phyloP scores from a whole-genome alignment of 345 rosid genomes.

The Erodium maritimum region DNA sequence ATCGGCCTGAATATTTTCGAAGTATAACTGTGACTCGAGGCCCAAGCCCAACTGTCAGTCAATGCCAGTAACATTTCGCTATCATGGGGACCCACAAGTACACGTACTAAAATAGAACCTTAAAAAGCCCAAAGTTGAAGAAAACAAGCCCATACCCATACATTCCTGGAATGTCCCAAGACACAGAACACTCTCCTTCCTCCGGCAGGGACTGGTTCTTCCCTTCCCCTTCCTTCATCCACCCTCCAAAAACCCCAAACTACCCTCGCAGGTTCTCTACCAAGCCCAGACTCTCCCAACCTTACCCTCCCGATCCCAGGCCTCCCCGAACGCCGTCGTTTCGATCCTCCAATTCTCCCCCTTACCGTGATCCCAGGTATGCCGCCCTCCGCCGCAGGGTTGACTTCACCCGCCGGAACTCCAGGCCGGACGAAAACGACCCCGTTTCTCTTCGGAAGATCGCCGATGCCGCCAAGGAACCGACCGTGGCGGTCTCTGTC shows the following conservation, averaged over 20 bases:
- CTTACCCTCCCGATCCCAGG: slow-evolving; percentile 10
- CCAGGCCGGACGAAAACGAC: slow-evolving; percentile 8
- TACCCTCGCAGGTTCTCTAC: slow-evolving; percentile 34
- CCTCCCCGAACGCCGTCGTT: slow-evolving; percentile 14
- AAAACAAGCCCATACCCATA: neutral
- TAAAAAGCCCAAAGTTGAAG: neutral
- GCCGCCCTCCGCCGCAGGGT: slow-evolving; percentile 26
- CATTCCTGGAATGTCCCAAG: slow-evolving; percentile 25
- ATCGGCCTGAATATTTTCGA: neutral
- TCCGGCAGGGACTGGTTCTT: slow-evolving; percentile 53
- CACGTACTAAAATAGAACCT: neutral
- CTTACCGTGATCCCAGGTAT: slow-evolving; percentile 14
- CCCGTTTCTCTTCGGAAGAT: slow-evolving; percentile 10
- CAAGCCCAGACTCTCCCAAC: slow-evolving; percentile 16
- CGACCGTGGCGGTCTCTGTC: neutral
- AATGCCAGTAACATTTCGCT: neutral
- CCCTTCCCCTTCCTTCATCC: slow-evolving; percentile 36
- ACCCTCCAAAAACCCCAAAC: slow-evolving; percentile 14
- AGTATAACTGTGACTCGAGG: no score
- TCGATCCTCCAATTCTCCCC: slow-evolving; percentile 12
- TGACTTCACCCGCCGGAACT: slow-evolving; percentile 10
- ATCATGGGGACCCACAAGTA: neutral
- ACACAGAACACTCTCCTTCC: slow-evolving; percentile 15
- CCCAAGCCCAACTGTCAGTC: no score
- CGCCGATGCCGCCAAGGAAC: neutral